Percentiles rank a stretch among this genome's conserved stretches.
phyloP scores from a whole-genome alignment of 495 filamentous ascomycete genomes.

The Neurospora sp. region DNA sequence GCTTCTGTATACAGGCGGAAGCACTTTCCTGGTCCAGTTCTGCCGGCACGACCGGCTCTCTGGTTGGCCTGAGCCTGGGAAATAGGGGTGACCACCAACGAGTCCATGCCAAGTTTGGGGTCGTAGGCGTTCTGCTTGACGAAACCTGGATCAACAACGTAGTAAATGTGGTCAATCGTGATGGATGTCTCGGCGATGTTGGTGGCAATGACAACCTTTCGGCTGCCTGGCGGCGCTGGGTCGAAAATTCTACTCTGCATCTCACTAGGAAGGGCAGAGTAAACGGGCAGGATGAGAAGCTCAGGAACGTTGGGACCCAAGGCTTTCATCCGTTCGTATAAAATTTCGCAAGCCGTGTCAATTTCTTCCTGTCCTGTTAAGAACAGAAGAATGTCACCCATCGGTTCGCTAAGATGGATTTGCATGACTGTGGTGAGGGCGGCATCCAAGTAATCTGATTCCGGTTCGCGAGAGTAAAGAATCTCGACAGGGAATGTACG shows the following conservation, averaged over 20 bases:
- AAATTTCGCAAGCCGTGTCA: conserved; percentile 83
- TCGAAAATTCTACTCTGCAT: conserved; percentile 94
- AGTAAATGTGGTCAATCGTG: conserved; percentile 95
- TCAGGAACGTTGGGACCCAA: conserved; percentile 86
- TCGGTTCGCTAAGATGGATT: conserved; percentile 85
- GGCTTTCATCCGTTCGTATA: conserved; percentile 95
- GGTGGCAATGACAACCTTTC: conserved; percentile 96
- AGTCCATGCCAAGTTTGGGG: conserved; percentile 95
- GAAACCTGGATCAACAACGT: conserved; percentile 94
- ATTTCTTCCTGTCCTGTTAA: conserved; percentile 98
- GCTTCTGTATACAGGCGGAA: conserved; percentile 94
- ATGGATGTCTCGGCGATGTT: conserved; percentile 98
- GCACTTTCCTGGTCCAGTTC: conserved; percentile 93
- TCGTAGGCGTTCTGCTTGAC: conserved; percentile 98
- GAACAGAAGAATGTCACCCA: conserved; percentile 90
- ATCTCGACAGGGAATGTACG: conserved; percentile 92
- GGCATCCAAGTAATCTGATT: conserved; percentile 94
- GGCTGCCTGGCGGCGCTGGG: conserved; percentile 72
- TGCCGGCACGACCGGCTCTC: conserved; percentile 80
- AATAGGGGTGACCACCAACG: conserved; percentile 87
- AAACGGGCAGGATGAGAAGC: conserved; percentile 86
- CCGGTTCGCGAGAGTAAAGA: conserved; percentile 87
- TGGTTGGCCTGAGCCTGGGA: conserved; percentile 97
- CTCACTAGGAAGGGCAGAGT: conserved; percentile 84
- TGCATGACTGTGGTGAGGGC: conserved; percentile 95